Percentiles rank a stretch among this genome's conserved stretches.
phyloP scores from a whole-genome alignment of 495 filamentous ascomycete species.

The Halenospora varia region DNA sequence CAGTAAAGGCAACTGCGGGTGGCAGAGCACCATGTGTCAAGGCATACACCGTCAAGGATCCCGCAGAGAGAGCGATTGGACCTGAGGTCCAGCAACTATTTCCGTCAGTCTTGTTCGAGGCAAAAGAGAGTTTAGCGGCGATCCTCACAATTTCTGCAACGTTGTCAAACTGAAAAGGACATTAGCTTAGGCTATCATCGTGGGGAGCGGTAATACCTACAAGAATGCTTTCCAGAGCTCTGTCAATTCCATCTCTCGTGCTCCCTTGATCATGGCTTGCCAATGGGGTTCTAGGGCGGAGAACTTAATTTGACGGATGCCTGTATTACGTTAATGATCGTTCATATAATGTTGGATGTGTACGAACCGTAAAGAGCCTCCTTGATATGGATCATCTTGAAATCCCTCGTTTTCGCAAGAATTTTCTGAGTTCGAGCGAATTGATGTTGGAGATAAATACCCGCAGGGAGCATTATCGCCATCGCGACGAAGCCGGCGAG shows the following conservation, averaged over 20 bases:
- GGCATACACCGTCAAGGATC: constrained; percentile 67
- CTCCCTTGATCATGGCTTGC: constrained; percentile 66
- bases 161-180: no score
- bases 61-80: constrained; percentile 69
- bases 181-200: no score
- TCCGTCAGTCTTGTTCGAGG: background rate
- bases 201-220: no score
- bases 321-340: constrained; percentile 5
- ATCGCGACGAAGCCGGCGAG: constrained; percentile 64
- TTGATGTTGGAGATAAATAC: constrained; percentile 61
- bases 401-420: constrained; percentile 76
- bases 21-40: constrained; percentile 54
- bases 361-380: constrained; percentile 68
- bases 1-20: constrained; percentile 78
- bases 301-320: constrained; percentile 84
- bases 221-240: constrained; percentile 63
- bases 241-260: constrained; percentile 61
- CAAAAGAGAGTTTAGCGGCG: no score
- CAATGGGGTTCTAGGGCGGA: constrained; percentile 77
- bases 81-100: constrained; percentile 69
- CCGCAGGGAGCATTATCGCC: constrained; percentile 61
- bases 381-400: constrained; percentile 72
- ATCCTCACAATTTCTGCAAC: no score
- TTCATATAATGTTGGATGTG: background rate
- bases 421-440: constrained; percentile 64